These are phyloP conservation scores for Fulvia fulva DNA, from an alignment of 2,329 filamentous ascomycete genomes.

Conservation along the genomic window DNA sequence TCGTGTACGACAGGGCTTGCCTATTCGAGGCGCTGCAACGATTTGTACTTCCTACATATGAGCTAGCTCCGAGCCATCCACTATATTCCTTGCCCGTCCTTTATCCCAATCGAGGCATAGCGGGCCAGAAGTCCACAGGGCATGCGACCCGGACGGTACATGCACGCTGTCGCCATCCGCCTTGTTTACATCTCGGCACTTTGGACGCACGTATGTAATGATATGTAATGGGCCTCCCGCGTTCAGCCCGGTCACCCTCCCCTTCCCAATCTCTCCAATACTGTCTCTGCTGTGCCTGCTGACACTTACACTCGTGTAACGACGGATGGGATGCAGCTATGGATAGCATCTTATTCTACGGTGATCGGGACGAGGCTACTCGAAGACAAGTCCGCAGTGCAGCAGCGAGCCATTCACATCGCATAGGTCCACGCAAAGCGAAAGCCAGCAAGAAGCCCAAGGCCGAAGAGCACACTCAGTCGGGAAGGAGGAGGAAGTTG, in stretches of 20 bases:
- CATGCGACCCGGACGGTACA: not conserved
- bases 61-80: not conserved
- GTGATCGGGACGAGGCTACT: slow-evolving; percentile 19
- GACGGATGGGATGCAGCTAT: slow-evolving; percentile 3
- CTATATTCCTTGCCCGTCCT: not conserved
- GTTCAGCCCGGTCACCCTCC: not conserved
- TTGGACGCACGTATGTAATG: not conserved
- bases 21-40: not conserved
- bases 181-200: not conserved
- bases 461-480: not conserved
- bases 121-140: not conserved
- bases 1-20: not conserved
- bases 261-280: not conserved
- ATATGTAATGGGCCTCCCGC: not conserved
- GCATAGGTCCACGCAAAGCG: slow-evolving; percentile 22
- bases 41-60: not conserved
- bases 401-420: slow-evolving; percentile 20
- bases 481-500: not conserved
- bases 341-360: slow-evolving; percentile 24
- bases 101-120: not conserved
- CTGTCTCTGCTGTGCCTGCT: not conserved
- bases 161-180: not conserved
- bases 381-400: slow-evolving; percentile 22
- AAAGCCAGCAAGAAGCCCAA: slow-evolving; percentile 10
- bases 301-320: not conserved